Base-by-base conservation (phyloP, 2,329 filamentous ascomycete genomes). In the Colletotrichum filicis region DNA sequence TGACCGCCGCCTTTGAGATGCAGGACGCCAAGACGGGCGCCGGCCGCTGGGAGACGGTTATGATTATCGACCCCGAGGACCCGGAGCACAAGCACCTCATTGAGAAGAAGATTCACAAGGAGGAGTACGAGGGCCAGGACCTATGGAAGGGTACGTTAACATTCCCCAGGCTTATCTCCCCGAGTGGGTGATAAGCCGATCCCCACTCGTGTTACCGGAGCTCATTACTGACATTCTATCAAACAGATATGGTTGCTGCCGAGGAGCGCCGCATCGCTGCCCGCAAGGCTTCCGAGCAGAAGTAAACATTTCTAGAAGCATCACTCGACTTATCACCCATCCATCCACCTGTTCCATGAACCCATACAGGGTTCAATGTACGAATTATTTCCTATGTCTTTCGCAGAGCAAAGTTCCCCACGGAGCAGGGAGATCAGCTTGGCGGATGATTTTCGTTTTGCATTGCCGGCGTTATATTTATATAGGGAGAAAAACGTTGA, bases 51-150 rank as follows among this genome's bases (percentile, higher is more conserved):
- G 92, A 97, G 89, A 97, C 94, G 2, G 88, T 97, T 78, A 92
- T 92, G 88, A 89, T 97, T 14, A 76, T 95, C 57, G 94, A 96
- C 83, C 93, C 94, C 66, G 88, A 94, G 76, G 94, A 97, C 81
- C 94, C 94, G 2, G 91, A 92, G 84, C 94, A 95, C 83, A 93
- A 95, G 88, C 88, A 93, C 78, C 81, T 95, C 76, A 94, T 97
- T 77, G 94, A 97, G 89, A 96, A 95, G 91, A 92, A 87, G 85
- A 90, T 97, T 67, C 94, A 97, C 82, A 94, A 95, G 85, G 94
- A 97, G 87, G 88, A 94, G 75, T 97, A 97, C 82, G 89, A 92
- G 80, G 94, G 95, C 57, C 94, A 97, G 85, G 95, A 98, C 83
- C 88, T 98, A 79, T 99, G 97, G 97, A 97, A 91, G 87, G 92